Base-by-base conservation (phyloP, 208 protist species). In the Crithidia expoeki region DNA sequence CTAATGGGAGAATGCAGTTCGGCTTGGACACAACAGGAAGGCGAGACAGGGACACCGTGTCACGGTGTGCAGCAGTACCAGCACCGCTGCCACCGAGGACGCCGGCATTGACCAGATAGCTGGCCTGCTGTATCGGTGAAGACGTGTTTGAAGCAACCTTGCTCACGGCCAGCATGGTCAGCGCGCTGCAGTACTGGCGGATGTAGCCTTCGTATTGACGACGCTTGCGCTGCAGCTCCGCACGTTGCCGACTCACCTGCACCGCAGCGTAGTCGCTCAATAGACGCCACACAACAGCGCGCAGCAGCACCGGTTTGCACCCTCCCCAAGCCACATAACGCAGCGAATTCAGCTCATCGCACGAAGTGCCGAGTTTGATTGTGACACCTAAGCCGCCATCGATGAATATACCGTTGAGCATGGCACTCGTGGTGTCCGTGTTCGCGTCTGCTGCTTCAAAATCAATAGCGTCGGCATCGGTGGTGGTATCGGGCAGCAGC, bases 141-240 rank as follows among this genome's bases (percentile, higher is more conserved):
- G 30, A 2, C 28, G 30, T 28, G 19, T 14, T 44, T 1, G 33
- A 36, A 5, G 53, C 2, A 12, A 57, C 19, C 49, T 68, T 57
- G 14, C 40, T 50, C 14, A 61, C 30, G 3, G 72, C 59, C 56
- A 71, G 38, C 62, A 71, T 67, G 49, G 55, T 65, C 47, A 76
- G 57, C 40, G 63, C 72, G 21, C 63, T 66, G 40, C 72, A 76
- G 79, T 92, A 93, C 57, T 92, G 81, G 0, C 70, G 33, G 1
- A 81, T 72, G 59, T 84, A 86, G 30, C 70, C 66, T 33, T 68
- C 75, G 71, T 96, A 96, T 57, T 83, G 76, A 17, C 70, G 69
- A 4, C 91, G 86, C 67, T 92, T 92, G 27, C 84, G 84, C 27
- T 62, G 53, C 9, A 94, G 73, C 66, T 91, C 88, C n/a, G 61